phyloP scores from a whole-genome alignment of 495 filamentous ascomycete species.

The Hyaloscypha variabilis region DNA sequence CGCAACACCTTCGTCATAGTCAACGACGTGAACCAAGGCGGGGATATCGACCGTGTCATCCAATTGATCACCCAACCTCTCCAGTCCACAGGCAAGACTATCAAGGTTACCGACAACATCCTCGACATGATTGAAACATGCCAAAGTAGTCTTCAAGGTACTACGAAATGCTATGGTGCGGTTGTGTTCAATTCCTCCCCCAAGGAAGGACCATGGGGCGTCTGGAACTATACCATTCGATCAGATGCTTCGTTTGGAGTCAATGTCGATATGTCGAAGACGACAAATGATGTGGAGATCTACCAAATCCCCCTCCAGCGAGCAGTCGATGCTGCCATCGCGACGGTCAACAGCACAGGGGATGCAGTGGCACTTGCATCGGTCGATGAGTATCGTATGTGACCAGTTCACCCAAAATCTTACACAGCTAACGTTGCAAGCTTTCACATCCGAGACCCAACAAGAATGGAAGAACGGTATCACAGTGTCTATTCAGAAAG shows the following conservation, averaged over 20 bases:
- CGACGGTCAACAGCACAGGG: conserved; percentile 43
- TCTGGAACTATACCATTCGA: conserved; percentile 85
- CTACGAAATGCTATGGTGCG: conserved; percentile 72
- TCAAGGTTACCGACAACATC: conserved; percentile 55
- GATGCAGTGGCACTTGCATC: conserved; percentile 42
- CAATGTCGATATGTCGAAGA: conserved; percentile 56
- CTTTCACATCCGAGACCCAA: conserved; percentile 66
- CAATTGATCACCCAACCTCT: conserved; percentile 50
- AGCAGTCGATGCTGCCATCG: conserved; percentile 72
- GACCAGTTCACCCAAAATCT: conserved; percentile 52
- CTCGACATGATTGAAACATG: conserved; percentile 60
- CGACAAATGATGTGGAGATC: conserved; percentile 67
- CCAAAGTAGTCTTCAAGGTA: conserved; percentile 65
- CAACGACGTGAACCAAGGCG: conserved; percentile 66
- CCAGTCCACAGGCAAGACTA: conserved; percentile 51
- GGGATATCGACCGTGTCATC: conserved; percentile 74
- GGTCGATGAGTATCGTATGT: conserved; percentile 64
- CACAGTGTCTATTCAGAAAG: conserved; percentile 63
- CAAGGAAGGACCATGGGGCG: conserved; percentile 57
- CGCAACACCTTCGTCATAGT: conserved; percentile 72
- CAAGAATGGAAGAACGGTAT: conserved; percentile 62
- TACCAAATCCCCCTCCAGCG: conserved; percentile 77
- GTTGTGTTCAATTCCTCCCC: conserved; percentile 76
- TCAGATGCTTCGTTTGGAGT: conserved; percentile 62
- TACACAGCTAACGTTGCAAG: conserved; percentile 34